phyloP scores from a whole-genome alignment of 139 green algal species.

The Micractinium conductrix region DNA sequence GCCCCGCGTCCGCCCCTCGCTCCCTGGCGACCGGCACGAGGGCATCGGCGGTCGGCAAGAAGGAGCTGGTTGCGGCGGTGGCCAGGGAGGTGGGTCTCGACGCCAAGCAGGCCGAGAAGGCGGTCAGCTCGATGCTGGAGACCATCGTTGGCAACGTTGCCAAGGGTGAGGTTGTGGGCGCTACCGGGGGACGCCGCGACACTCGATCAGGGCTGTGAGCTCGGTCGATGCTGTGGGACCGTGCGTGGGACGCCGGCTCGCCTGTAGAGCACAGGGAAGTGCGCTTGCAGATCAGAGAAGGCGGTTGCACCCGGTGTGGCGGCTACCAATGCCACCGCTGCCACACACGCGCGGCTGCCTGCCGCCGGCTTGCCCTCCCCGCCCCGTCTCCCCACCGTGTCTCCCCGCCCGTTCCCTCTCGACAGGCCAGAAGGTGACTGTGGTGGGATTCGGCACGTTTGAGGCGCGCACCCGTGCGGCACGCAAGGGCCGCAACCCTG shows the following conservation, averaged over 20 bases:
- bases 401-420: neutral
- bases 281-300: neutral
- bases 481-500: conserved; percentile 55
- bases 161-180: neutral
- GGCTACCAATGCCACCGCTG: neutral
- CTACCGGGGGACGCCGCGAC: too few relatives aligned
- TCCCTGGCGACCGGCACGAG: neutral
- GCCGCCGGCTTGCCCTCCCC: neutral
- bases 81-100: neutral
- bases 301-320: neutral
- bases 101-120: neutral
- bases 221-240: neutral
- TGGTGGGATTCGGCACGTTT: conserved; percentile 56
- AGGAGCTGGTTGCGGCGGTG: conserved; percentile 29
- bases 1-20: neutral
- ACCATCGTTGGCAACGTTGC: conserved; percentile 26
- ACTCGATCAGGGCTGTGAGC: too few relatives aligned
- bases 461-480: conserved; percentile 42
- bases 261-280: neutral
- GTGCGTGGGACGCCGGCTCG: neutral
- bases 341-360: neutral
- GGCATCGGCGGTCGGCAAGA: neutral
- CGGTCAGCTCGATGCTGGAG: conserved; percentile 36
- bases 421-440: conserved; percentile 50
- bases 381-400: too few relatives aligned